phyloP scores from a whole-genome alignment of 2,329 filamentous ascomycete species.

The Aspergillus sp. region DNA sequence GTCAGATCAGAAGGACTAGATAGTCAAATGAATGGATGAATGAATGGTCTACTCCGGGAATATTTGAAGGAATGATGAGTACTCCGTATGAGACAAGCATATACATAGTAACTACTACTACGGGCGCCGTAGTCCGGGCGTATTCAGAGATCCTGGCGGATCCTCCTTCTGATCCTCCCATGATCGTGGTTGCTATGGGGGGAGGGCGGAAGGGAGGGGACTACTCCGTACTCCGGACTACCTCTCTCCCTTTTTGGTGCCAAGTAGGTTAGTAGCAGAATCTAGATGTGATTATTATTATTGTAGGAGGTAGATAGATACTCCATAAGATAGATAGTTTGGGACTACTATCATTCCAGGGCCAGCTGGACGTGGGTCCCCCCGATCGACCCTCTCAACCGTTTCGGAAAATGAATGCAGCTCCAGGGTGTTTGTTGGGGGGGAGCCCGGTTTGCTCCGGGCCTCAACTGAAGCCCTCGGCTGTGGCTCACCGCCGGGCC shows the following conservation, averaged over 20 bases:
- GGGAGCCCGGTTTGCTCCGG: conserved; percentile 23
- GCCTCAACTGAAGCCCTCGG: conserved; percentile 23
- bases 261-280: too few species aligned
- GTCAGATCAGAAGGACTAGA: background rate
- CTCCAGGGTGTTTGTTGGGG: conserved; percentile 16
- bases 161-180: background rate
- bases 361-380: background rate
- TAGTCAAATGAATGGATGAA: background rate
- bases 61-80: too few species aligned
- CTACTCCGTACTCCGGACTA: background rate
- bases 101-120: background rate
- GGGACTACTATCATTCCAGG: background rate
- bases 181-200: background rate
- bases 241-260: too few species aligned
- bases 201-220: background rate
- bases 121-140: conserved; percentile 1
- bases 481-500: conserved; percentile 10
- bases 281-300: too few species aligned
- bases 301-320: background rate
- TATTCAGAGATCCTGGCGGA: background rate
- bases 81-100: too few species aligned
- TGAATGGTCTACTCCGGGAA: background rate
- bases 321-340: background rate
- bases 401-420: conserved; percentile 8
- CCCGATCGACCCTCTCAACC: conserved; percentile 10